Percentiles rank a stretch among this genome's conserved stretches.
Conservation (phyloP, 2,329 filamentous ascomycete genomes). For the Calonectria honghensis region DNA sequence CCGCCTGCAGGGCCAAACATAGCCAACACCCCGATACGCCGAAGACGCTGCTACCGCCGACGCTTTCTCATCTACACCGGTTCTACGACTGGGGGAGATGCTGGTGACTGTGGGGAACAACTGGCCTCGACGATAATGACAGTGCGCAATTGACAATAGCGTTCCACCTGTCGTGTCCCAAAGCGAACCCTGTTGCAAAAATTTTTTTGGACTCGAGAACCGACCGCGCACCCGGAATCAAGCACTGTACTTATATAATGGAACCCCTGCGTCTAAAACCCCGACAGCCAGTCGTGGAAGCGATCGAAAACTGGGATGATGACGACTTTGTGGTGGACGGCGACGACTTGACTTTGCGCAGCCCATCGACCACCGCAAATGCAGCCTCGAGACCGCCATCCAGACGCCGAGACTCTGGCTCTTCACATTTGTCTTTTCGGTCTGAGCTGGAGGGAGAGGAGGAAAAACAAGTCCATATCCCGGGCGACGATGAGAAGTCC, state of each 20-base stretch:
- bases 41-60: neutral
- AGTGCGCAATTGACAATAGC: slow-evolving; percentile 55
- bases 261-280: slow-evolving; percentile 73
- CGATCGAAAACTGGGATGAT: slow-evolving; percentile 87
- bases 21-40: neutral
- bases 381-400: slow-evolving; percentile 60
- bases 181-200: slow-evolving; percentile 38
- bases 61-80: slow-evolving; percentile 24
- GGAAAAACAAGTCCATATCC: slow-evolving; percentile 90
- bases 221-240: slow-evolving; percentile 39
- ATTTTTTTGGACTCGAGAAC: slow-evolving; percentile 45
- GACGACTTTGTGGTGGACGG: slow-evolving; percentile 83
- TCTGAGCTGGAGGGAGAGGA: slow-evolving; percentile 91
- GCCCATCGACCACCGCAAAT: slow-evolving; percentile 67
- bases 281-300: slow-evolving; percentile 73
- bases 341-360: slow-evolving; percentile 78
- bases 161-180: slow-evolving; percentile 45
- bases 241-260: slow-evolving; percentile 63
- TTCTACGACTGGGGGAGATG: slow-evolving; percentile 47
- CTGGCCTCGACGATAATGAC: slow-evolving; percentile 56
- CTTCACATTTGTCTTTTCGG: slow-evolving; percentile 86
- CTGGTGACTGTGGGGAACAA: slow-evolving; percentile 51
- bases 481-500: slow-evolving; percentile 88
- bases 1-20: slow-evolving; percentile 17
- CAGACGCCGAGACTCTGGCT: slow-evolving; percentile 84